Evolutionary conservation across 305 asterid species (phyloP), one percentile per base, ranked within the genome.

Genomic region (Solanum hybrid): DNA sequence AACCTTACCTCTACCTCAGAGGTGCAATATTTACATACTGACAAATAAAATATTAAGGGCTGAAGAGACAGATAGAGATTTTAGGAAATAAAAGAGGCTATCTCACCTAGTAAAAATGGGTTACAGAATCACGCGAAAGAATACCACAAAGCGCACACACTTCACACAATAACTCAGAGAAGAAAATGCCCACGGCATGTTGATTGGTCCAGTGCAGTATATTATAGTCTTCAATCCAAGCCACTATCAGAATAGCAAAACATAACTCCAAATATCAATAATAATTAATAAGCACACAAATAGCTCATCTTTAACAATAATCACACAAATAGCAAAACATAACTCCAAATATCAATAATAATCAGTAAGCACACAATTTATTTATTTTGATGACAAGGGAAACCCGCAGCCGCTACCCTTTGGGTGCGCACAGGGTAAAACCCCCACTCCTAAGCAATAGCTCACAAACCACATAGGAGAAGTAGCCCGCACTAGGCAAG

Each of bases 41-140:
- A 45, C 29, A 29, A 20, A 45, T 45, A 57, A 32, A 57, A 57
- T 13, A 11, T 51, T 45, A 45, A 20, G 13, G 77, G 24, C 45
- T 57, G 22, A 85, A 32, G 77, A 57, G 37, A 61, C 37, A 57
- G 77, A 85, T 57, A 57, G 12, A 51, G 41, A 85, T 17, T 10
- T 45, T 85, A 57, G 32, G 32, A 31, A 6, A 61, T 85, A 85
- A 32, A 85, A 22, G 88, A 51, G 6, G 76, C 33, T 22, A 79
- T 92, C 98, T 93, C 92, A 95, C 98, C 96, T 26, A 91, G 86
- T 75, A 91, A 91, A 91, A 91, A 20, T 24, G 36, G 92, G 61
- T 93, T 95, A 96, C 90, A 95, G 95, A 89, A 96, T 96, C 75
- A 96, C 94, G 14, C 93, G 98, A 85, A 94, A 95, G 93, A 95